Evolutionary conservation across 148 eudicot species (phyloP).

Genomic region (Tetragonia tetragonoides): DNA sequence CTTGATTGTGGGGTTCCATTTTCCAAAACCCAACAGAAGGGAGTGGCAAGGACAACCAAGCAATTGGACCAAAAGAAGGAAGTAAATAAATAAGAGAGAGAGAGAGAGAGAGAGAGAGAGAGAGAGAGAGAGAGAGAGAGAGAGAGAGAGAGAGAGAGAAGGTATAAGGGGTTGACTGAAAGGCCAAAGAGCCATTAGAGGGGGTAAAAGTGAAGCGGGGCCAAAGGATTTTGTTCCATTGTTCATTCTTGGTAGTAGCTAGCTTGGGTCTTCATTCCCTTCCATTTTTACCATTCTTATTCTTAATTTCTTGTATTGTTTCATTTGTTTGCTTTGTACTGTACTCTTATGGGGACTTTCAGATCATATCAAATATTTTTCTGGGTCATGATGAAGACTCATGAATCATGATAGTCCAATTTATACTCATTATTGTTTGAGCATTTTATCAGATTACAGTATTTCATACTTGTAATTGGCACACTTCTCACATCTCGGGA

Average conservation of each 20-base stretch:
- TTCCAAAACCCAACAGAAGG: conserved; percentile 26
- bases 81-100: conserved; percentile 34
- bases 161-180: conserved; percentile 30
- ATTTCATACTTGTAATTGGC: no score
- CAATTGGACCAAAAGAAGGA: conserved; percentile 26
- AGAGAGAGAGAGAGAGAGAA: background rate
- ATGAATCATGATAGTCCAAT: background rate
- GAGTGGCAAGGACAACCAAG: conserved; percentile 34
- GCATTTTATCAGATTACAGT: no score
- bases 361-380: background rate
- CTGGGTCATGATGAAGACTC: background rate
- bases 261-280: conserved; percentile 3
- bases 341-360: background rate
- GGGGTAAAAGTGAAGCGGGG: conserved; percentile 5
- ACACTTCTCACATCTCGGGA: no score
- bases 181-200: conserved; percentile 23
- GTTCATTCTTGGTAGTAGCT: conserved; percentile 23
- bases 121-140: background rate
- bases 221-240: conserved; percentile 24
- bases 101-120: background rate
- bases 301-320: conserved; percentile 16
- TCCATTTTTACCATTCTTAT: conserved; percentile 14
- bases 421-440: no score
- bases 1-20: conserved; percentile 27
- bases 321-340: background rate